These are phyloP conservation scores for Trametes meyenii DNA, from an alignment of 768 basidiomycete species.

Conservation along the genomic window DNA sequence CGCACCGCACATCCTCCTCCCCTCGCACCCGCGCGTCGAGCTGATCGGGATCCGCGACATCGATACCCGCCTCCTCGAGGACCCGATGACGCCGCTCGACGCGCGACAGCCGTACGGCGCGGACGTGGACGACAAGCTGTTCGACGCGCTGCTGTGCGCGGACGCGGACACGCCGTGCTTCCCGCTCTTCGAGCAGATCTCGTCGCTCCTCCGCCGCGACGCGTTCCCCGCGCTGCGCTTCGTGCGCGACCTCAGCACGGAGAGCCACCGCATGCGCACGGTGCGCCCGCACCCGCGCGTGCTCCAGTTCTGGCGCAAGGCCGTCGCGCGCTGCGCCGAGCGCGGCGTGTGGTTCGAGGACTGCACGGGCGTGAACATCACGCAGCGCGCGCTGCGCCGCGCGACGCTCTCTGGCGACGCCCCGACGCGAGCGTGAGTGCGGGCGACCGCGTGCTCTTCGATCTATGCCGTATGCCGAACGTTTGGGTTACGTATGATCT, in stretches of 20 bases:
- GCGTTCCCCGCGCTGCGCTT: constrained; percentile 65
- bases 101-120: neutral
- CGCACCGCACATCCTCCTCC: constrained; percentile 72
- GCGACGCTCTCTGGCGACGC: constrained; percentile 24
- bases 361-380: constrained; percentile 61
- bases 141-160: constrained; percentile 23
- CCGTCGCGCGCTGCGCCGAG: constrained; percentile 50
- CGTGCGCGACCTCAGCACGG: constrained; percentile 66
- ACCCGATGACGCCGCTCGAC: constrained; percentile 30
- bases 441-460: neutral
- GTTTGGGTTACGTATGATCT: constrained; percentile 1
- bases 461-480: neutral
- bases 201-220: constrained; percentile 54
- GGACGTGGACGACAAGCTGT: constrained; percentile 8
- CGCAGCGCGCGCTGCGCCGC: constrained; percentile 44
- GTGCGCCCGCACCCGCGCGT: constrained; percentile 40
- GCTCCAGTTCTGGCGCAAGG: constrained; percentile 43
- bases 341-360: constrained; percentile 68
- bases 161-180: constrained; percentile 56
- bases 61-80: constrained; percentile 58
- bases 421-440: neutral
- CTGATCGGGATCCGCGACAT: constrained; percentile 76
- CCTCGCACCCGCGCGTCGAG: constrained; percentile 60
- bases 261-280: constrained; percentile 57
- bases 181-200: constrained; percentile 65